A percentile compares a stretch with the other conserved stretches of the same genome.
Conservation (phyloP, 164 flowering plant species). For the Kalanchoe fedtschenkoi region DNA sequence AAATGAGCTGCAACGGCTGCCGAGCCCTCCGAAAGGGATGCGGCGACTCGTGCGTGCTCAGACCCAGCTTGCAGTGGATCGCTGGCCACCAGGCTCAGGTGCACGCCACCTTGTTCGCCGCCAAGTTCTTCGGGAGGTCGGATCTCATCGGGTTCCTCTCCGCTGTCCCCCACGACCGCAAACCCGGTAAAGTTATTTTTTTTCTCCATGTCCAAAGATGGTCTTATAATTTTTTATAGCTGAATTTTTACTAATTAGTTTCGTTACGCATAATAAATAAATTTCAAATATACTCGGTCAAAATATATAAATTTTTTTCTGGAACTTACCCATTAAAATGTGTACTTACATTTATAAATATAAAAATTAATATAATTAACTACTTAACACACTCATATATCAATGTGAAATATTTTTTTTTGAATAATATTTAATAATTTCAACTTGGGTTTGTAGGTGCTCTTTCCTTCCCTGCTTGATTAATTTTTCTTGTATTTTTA, state of each 20-base stretch:
- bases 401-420: no score
- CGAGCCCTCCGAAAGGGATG: constrained; percentile 73
- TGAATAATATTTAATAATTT: no score
- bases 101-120: constrained; percentile 73
- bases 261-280: no score
- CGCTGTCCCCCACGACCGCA: constrained; percentile 45
- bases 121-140: constrained; percentile 83
- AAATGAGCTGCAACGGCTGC: constrained; percentile 91
- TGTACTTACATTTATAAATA: neutral
- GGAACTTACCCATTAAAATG: no score
- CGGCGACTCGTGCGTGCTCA: constrained; percentile 57
- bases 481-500: neutral
- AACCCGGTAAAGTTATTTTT: constrained; percentile 40
- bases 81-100: constrained; percentile 59
- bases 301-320: no score
- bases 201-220: no score
- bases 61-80: constrained; percentile 62
- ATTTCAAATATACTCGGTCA: no score
- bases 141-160: constrained; percentile 72
- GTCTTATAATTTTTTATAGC: no score
- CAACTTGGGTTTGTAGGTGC: no score
- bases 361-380: neutral
- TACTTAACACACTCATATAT: no score
- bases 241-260: no score
- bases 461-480: no score